Percentiles rank a stretch among this genome's conserved stretches.
phyloP scores from a whole-genome alignment of 2,329 filamentous ascomycete genomes.

The Periconia sp. region DNA sequence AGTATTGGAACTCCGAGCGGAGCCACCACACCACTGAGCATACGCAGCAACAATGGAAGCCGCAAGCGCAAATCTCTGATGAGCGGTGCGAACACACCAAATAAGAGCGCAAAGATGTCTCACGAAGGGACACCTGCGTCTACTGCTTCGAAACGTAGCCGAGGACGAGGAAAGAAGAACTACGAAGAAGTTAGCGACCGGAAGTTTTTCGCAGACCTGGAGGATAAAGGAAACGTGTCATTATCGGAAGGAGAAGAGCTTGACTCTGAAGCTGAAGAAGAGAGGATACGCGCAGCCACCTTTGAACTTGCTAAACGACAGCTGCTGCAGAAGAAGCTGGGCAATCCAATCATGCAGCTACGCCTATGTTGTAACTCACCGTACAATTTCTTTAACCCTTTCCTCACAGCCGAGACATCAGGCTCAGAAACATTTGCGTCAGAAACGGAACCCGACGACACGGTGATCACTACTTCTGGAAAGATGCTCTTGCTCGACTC shows the following conservation, averaged over 20 bases:
- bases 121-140: conserved; percentile 74
- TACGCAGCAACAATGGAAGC: conserved; percentile 52
- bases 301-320: conserved; percentile 84
- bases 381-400: conserved; percentile 96
- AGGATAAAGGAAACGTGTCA: conserved; percentile 58
- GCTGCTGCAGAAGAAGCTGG: conserved; percentile 87
- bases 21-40: conserved; percentile 56
- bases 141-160: conserved; percentile 57
- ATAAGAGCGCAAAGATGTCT: conserved; percentile 78
- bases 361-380: conserved; percentile 91
- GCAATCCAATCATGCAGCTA: conserved; percentile 91
- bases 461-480: conserved; percentile 83
- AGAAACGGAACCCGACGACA: conserved; percentile 70
- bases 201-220: conserved; percentile 81
- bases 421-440: conserved; percentile 52
- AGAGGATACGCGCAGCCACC: conserved; percentile 69
- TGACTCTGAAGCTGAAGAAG: conserved; percentile 61
- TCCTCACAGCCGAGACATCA: conserved; percentile 59
- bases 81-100: conserved; percentile 55
- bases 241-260: conserved; percentile 45
- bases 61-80: conserved; percentile 63
- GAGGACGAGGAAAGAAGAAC: conserved; percentile 62
- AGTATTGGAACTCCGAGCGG: conserved; percentile 50
- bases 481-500: conserved; percentile 96
- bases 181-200: conserved; percentile 79